A percentile compares a stretch with the other conserved stretches of the same genome.
Evolutionary conservation across 805 yeast genomes (phyloP).

Genomic region (Wickerhamiella dianesei): DNA sequence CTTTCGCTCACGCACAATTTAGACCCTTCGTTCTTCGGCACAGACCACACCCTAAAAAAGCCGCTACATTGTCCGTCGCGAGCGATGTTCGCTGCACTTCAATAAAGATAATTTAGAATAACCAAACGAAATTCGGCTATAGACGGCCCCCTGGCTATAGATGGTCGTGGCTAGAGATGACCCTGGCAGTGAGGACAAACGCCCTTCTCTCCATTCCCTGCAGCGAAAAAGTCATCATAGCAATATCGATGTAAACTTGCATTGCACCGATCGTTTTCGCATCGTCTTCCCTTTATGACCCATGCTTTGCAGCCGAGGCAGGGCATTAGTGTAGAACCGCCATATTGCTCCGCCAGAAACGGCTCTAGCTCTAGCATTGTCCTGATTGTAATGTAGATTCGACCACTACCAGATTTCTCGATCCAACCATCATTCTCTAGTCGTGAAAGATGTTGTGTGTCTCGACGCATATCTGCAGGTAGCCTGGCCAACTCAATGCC

Average conservation of each 20-base stretch:
- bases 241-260: conserved; percentile 14
- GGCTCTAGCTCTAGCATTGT: conserved; percentile 9
- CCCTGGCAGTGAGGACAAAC: background rate
- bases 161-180: background rate
- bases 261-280: conserved; percentile 8
- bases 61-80: no score
- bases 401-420: conserved; percentile 1
- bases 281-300: conserved; percentile 12
- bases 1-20: no score
- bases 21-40: no score
- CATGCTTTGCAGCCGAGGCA: conserved; percentile 15
- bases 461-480: background rate
- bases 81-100: no score
- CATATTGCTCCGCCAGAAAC: conserved; percentile 8
- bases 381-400: conserved; percentile 7
- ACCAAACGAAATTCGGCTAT: no score
- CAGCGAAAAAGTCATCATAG: conserved; percentile 10
- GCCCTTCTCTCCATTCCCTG: background rate
- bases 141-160: no score
- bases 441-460: background rate
- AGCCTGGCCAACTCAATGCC: conserved; percentile 6
- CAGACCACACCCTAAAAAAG: no score
- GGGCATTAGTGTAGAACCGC: conserved; percentile 7
- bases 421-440: background rate
- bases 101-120: no score